Evolutionary conservation across 2,329 filamentous ascomycete genomes (phyloP).

Genomic region (Tolypocladium ovalisporum): DNA sequence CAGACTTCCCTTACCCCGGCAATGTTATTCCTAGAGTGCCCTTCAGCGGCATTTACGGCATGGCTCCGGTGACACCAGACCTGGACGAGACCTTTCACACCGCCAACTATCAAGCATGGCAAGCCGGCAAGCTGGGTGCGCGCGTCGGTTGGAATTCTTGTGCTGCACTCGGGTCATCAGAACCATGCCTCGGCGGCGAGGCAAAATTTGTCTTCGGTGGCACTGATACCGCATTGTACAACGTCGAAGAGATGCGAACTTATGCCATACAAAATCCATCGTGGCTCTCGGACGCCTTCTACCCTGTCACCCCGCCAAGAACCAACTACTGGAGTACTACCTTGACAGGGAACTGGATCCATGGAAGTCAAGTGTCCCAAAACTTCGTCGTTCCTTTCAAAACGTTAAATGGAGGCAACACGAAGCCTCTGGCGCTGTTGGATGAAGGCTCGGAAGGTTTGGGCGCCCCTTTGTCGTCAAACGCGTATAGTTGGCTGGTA

Average conservation of each 20-base stretch:
- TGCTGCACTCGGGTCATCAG: background rate
- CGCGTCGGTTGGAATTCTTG: background rate
- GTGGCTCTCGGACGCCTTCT: background rate
- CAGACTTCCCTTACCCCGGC: background rate
- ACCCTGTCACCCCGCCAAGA: background rate
- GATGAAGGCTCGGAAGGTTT: constrained; percentile 2
- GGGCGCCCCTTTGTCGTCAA: background rate
- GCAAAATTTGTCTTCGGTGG: background rate
- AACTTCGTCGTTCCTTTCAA: background rate
- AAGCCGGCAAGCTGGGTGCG: background rate
- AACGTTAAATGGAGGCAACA: background rate
- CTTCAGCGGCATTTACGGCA: background rate
- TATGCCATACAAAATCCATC: background rate
- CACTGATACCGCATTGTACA: background rate
- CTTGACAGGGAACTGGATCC: background rate
- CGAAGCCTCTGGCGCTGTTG: background rate
- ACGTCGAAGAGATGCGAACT: background rate
- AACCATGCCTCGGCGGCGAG: background rate
- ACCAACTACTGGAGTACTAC: background rate
- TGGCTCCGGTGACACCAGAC: background rate
- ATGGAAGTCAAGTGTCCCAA: background rate
- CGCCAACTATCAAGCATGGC: background rate
- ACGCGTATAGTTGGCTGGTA: background rate
- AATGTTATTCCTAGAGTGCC: background rate
- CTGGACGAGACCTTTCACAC: background rate